phyloP scores from a whole-genome alignment of 345 rosid genomes.

The Salix caprea region DNA sequence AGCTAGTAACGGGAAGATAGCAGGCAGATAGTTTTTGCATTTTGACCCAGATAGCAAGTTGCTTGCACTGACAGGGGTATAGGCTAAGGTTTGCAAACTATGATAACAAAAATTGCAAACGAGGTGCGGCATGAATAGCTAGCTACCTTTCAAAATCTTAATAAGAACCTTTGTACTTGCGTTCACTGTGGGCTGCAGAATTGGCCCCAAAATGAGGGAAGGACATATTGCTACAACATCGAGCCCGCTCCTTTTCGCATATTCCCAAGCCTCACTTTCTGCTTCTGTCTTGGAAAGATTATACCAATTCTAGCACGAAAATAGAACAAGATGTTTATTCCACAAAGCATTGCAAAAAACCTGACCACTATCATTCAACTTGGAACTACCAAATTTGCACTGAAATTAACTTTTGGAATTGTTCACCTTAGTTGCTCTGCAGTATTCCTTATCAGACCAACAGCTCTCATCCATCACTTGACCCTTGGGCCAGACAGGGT shows the following conservation, averaged over 20 bases:
- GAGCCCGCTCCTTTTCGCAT: constrained; percentile 46
- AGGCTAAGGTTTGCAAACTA: background rate
- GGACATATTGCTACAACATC: constrained; percentile 58
- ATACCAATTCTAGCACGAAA: constrained; percentile 58
- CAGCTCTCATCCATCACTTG: constrained; percentile 45
- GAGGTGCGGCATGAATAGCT: no score
- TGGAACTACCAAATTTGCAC: constrained; percentile 3
- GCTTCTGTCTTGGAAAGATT: constrained; percentile 65
- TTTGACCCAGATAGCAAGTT: background rate
- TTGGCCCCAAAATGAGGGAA: constrained; percentile 47
- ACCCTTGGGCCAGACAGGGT: constrained; percentile 54
- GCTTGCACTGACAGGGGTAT: background rate
- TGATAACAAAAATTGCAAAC: background rate
- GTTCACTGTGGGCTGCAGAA: constrained; percentile 52
- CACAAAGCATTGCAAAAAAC: background rate
- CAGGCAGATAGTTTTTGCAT: background rate
- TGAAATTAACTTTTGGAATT: background rate
- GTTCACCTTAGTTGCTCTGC: constrained; percentile 41
- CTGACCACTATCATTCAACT: background rate
- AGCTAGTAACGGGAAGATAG: background rate
- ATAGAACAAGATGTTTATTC: no score
- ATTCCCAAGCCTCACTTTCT: constrained; percentile 65
- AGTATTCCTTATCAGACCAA: constrained; percentile 62
- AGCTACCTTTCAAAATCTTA: constrained; percentile 58
- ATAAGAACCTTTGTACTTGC: constrained; percentile 48